Base-by-base conservation (phyloP, 768 basidiomycete species). In the Tulasnella sp. region DNA sequence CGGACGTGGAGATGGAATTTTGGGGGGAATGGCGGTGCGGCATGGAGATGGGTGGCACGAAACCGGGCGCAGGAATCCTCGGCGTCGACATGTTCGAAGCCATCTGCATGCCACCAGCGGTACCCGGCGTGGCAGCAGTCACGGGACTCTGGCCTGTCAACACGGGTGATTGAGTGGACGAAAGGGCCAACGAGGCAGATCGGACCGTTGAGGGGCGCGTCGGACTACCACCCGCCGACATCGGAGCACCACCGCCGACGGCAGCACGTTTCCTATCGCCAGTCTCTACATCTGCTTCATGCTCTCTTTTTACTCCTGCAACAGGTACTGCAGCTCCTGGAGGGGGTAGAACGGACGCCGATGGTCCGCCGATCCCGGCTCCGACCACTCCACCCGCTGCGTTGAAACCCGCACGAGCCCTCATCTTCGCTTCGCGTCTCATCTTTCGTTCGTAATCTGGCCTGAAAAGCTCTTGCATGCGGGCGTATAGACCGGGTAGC, bases 11-110 rank as follows among this genome's bases (percentile, higher is more conserved):
- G 34, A 69, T 37, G 64, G 64, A 69, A 69, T 78, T 78, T 54
- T 78, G 77, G 7, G 77, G 77, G 16, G 77, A 78, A 37, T 78
- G 77, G 8, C 77, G 77, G 34, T 78, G 77, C 60, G 50, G 77
- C 50, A 64, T 54, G 58, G 37, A 58, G 14, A 78, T 78, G 31
- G 77, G 54, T 37, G 37, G 74, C 24, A 75, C 74, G 74, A 75
- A 64, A 22, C 77, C 60, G 20, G 50, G 20, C 34, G 54, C 24
- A 37, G 58, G 40, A 24, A 64, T 78, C 77, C 60, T 60, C 41
- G 77, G 77, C 31, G 77, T 54, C 50, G 77, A 78, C 77, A 78
- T 78, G 58, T 31, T 20, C 58, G 28, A n/a, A 20, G 31, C n/a
- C 31, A 69, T 28, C 14, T 69, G 64, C 64, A 69, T 69, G 0